A percentile compares a stretch with the other conserved stretches of the same genome.
Conservation (phyloP, 2,329 filamentous ascomycete genomes). For the Ophiostoma montium region DNA sequence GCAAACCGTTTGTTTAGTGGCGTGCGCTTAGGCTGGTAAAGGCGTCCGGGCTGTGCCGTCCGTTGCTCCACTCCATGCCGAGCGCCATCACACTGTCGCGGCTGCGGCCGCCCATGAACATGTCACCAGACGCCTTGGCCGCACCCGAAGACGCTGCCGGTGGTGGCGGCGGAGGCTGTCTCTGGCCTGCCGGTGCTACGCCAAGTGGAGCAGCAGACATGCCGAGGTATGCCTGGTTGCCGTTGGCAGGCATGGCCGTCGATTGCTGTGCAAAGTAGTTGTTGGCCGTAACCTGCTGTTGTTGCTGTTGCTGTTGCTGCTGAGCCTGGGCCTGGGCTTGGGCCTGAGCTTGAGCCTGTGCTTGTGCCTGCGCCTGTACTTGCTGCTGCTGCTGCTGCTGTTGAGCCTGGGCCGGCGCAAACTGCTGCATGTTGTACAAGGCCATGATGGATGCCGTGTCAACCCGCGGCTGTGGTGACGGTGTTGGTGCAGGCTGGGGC, state of each 20-base stretch:
- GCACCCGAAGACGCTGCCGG: constrained; percentile 13
- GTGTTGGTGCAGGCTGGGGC: constrained; percentile 21
- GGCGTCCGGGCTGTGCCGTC: constrained; percentile 65
- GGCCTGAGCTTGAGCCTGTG: neutral
- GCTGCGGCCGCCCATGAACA: constrained; percentile 34
- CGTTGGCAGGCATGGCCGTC: neutral
- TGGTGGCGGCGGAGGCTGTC: constrained; percentile 9
- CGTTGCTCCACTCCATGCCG: constrained; percentile 51
- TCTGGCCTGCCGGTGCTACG: neutral
- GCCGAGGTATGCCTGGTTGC: neutral
- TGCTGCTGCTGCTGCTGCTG: constrained; percentile 16
- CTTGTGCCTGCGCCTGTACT: neutral
- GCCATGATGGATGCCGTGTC: constrained; percentile 66
- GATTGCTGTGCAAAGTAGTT: neutral
- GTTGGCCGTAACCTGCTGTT: neutral
- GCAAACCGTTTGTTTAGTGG: constrained; percentile 22
- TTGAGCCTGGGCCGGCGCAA: constrained; percentile 27
- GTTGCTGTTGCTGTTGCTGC: constrained; percentile 12
- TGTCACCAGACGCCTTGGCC: constrained; percentile 10
- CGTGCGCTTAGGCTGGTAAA: constrained; percentile 61
- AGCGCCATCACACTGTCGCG: constrained; percentile 59
- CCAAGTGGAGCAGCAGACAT: neutral
- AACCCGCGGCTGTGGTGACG: constrained; percentile 26
- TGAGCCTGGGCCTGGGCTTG: neutral
- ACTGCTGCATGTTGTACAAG: constrained; percentile 51